Evolutionary conservation across 148 eudicot species (phyloP).

Genomic region (Euryodendron excelsum): DNA sequence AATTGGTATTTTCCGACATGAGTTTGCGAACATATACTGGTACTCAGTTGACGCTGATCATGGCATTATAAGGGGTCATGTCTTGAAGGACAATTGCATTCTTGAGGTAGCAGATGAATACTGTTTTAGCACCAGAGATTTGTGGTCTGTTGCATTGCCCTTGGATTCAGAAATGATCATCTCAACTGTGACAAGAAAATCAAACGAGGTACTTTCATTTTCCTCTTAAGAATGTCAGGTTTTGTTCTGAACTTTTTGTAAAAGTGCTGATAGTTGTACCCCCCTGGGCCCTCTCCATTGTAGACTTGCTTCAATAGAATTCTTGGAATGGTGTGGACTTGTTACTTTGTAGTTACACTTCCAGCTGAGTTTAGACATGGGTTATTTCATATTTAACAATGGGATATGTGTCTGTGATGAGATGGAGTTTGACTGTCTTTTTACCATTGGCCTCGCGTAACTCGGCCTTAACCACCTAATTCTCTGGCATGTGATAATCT

Average conservation of each 20-base stretch:
- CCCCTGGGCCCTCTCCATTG: too few species aligned
- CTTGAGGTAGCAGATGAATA: slow-evolving; percentile 56
- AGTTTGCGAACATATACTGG: slow-evolving; percentile 78
- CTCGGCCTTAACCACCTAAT: too few species aligned
- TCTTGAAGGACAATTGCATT: slow-evolving; percentile 48
- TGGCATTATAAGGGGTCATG: slow-evolving; percentile 72
- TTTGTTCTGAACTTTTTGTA: not conserved
- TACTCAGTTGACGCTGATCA: slow-evolving; percentile 77
- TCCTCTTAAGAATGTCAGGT: not conserved
- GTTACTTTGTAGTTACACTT: not conserved
- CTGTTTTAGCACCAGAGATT: slow-evolving; percentile 62
- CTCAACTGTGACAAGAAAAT: slow-evolving; percentile 62
- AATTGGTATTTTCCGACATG: slow-evolving; percentile 58
- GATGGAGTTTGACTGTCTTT: too few species aligned
- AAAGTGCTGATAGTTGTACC: not conserved
- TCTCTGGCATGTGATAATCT: too few species aligned
- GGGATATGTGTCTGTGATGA: not conserved
- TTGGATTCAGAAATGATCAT: slow-evolving; percentile 81
- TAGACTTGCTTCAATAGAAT: not conserved
- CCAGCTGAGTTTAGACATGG: not conserved
- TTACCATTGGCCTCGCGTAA: too few species aligned
- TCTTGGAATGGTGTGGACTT: not conserved
- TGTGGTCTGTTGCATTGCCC: slow-evolving; percentile 89
- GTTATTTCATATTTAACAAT: not conserved
- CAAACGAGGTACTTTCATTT: slow-evolving; percentile 64